These are phyloP conservation scores for Pascua guehoae DNA, from an alignment of 1,284 basidiomycete genomes.

Conservation along the genomic window DNA sequence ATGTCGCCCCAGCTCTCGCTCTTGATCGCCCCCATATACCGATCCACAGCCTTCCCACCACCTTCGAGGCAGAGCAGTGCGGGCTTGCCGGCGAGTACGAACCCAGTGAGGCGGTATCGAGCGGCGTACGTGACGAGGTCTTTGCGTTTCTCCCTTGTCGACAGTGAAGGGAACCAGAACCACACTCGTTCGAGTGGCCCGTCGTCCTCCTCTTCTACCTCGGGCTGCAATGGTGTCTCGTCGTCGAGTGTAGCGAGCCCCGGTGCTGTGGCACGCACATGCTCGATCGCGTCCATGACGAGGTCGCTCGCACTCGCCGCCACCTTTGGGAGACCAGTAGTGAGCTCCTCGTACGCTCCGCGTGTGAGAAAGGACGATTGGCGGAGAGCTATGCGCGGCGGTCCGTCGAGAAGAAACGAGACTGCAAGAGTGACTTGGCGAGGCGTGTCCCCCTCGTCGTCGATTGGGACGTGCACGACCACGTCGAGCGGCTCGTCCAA, in stretches of 20 bases:
- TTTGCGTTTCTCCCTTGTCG: slow-evolving; percentile 46
- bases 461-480: slow-evolving; percentile 9
- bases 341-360: slow-evolving; percentile 15
- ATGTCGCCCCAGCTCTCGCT: slow-evolving; percentile 51
- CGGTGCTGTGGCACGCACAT: slow-evolving; percentile 5
- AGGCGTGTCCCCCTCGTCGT: slow-evolving; percentile 2
- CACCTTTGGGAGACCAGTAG: slow-evolving; percentile 2
- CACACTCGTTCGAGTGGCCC: slow-evolving; percentile 39
- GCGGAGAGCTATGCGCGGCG: slow-evolving; percentile 10
- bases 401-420: neutral
- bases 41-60: slow-evolving; percentile 36
- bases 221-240: neutral
- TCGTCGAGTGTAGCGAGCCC: neutral
- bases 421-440: slow-evolving; percentile 5
- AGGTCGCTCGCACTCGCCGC: slow-evolving; percentile 21
- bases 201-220: slow-evolving; percentile 4
- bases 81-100: slow-evolving; percentile 51
- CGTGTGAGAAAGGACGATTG: slow-evolving; percentile 28
- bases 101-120: slow-evolving; percentile 46
- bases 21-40: slow-evolving; percentile 51
- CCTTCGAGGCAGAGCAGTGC: slow-evolving; percentile 52
- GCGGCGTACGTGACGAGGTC: slow-evolving; percentile 49
- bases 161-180: slow-evolving; percentile 50
- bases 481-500: slow-evolving; percentile 1
- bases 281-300: slow-evolving; percentile 29